Percentiles rank a stretch among this genome's conserved stretches.
phyloP scores from a whole-genome alignment of 208 protist species.

The Leishmania aethiopica region DNA sequence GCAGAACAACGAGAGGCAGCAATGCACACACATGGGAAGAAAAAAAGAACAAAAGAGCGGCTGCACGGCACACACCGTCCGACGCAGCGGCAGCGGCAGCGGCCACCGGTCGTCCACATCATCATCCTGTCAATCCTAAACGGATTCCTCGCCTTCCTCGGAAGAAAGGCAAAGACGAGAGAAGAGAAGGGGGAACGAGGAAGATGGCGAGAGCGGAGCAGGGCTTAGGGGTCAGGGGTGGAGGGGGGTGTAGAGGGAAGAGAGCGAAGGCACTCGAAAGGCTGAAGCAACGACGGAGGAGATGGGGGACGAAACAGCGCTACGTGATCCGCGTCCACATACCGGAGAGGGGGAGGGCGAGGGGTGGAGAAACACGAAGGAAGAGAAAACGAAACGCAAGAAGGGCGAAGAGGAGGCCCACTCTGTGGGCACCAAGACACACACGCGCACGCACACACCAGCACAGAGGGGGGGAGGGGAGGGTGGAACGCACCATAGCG shows the following conservation, averaged over 20 bases:
- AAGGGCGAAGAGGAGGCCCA: conserved; percentile 4
- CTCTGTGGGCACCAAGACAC: neutral
- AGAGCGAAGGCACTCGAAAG: neutral
- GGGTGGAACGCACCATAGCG: neutral
- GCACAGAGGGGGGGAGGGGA: neutral
- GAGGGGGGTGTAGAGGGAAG: neutral
- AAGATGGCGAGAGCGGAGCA: neutral
- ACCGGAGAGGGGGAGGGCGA: neutral
- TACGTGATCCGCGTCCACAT: neutral
- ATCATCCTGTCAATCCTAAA: neutral
- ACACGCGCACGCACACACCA: neutral
- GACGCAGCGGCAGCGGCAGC: neutral
- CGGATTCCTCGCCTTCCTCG: neutral
- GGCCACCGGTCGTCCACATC: neutral
- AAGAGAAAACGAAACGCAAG: neutral
- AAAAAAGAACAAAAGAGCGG: conserved; percentile 5
- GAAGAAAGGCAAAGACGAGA: neutral
- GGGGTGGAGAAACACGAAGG: too few species aligned
- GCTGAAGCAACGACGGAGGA: neutral
- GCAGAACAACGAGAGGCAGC: conserved; percentile 10
- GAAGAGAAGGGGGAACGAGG: neutral
- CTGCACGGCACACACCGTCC: neutral
- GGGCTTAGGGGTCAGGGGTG: too few species aligned
- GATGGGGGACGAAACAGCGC: neutral
- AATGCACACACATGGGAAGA: neutral